Evolutionary conservation across 352 stramenopile genomes (phyloP), one percentile per base, ranked within the genome.

Genomic region (Globisporangium alternatum): DNA sequence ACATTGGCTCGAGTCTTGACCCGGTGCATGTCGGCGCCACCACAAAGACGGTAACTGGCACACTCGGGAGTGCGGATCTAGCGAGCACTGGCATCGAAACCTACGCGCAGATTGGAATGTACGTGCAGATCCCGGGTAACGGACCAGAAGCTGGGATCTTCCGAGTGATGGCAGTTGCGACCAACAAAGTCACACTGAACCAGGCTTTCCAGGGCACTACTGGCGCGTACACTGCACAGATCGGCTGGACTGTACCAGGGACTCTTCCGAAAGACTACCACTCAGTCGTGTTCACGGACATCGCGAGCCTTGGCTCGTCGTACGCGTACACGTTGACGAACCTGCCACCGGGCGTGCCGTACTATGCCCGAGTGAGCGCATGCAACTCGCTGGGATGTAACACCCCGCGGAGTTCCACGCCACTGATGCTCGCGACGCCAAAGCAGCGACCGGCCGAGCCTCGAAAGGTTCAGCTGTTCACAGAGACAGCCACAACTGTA

Each of bases 301-400:
- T 55, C 0, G 45, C 49, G 12, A 59, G 21, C 22, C 17, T 9
- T 19, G 17, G 30, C 0, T 45, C 66, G 10, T 71, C 80, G 8
- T 82, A 72, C 35, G 45, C 56, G 28, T 94, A 86, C 60, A 76
- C 78, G 1, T 71, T 97, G 19, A 67, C 78, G 0, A 65, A 77
- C 21, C 69, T 98, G 17, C 67, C 80, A 2, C 77, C 92, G 39
- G 95, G 93, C 0, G 72, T 83, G 13, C 53, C 77, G 6, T 93
- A 98, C 59, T 97, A 89, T 43, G 90, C 89, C 15, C 84, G 93
- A 13, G 82, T 98, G 44, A 96, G 92, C 47, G 90, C 92, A 1
- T 90, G 76, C 39, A 98, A 98, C 71, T 80, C 75, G 35, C 72
- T 98, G 8, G 96, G 94, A 2, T 98, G 91, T 66, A 95, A 95